Conservation (phyloP, 2,329 filamentous ascomycete species). For the Neofusicoccum kwambonambiense region DNA sequence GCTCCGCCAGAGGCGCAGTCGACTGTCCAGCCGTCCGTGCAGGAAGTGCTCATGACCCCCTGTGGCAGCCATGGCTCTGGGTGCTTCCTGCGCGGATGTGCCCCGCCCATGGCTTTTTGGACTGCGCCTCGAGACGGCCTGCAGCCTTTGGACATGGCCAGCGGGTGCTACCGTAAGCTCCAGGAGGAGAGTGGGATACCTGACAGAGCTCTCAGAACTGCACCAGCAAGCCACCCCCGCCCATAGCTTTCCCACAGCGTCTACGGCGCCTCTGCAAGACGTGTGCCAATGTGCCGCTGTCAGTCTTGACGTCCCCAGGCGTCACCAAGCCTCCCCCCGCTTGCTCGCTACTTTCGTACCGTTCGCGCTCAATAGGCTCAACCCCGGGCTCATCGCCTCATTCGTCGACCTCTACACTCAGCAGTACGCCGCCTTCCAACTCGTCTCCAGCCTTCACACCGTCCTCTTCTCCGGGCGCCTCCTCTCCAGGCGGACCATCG, state of each 20-base stretch:
- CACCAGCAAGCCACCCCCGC: constrained; percentile 75
- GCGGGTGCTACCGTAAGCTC: not conserved
- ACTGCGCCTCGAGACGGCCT: constrained; percentile 17
- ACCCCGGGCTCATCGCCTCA: constrained; percentile 17
- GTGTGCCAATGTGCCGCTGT: constrained; percentile 71
- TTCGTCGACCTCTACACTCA: constrained; percentile 26
- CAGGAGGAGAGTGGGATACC: not conserved
- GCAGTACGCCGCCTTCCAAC: constrained; percentile 20
- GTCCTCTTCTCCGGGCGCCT: constrained; percentile 1
- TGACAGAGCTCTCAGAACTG: constrained; percentile 66
- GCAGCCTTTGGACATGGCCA: not conserved
- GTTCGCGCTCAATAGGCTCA: not conserved
- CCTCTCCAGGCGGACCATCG: not conserved
- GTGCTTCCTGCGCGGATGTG: not conserved
- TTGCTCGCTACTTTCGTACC: constrained; percentile 21
- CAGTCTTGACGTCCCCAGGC: constrained; percentile 43
- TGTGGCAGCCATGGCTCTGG: not conserved
- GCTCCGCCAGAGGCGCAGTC: not conserved
- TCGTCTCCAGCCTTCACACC: constrained; percentile 10
- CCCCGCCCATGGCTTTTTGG: constrained; percentile 7
- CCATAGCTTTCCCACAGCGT: constrained; percentile 65
- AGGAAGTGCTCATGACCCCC: not conserved
- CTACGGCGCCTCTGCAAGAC: constrained; percentile 77
- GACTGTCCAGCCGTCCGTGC: not conserved
- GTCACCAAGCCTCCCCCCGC: constrained; percentile 24